Base-by-base conservation (phyloP, 192 early-diverging fungal species). In the Entomortierella beljakovae region DNA sequence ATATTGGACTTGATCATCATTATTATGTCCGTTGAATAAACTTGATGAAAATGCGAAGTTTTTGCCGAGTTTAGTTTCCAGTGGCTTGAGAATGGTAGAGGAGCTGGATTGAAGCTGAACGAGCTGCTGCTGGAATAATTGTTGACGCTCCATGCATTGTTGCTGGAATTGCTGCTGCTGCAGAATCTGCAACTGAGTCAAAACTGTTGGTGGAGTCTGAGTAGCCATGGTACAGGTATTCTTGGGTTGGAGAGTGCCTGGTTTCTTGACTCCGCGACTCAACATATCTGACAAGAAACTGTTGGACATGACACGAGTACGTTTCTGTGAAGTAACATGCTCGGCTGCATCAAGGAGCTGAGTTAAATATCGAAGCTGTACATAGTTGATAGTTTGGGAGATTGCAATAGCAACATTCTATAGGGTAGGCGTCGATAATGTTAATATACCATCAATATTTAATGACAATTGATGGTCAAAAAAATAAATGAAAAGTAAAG, bases 361-460 rank as follows among this genome's bases (percentile, higher is more conserved):
- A 23, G 75, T 79, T 68, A 79, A 26, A 29, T 79, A 79, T 15
- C 75, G 66, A 5, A 79, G 57, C 7, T 79, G 75, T 6, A 79
- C 67, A 32, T 79, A 79, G 51, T 79, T 79, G 56, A 79, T 61
- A 10, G 75, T 79, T 29, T 79, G 75, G 0, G 75, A 79, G 42
- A 79, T 79, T 3, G 75, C 75, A 25, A 79, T 79, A 3, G 75
- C 56, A 23, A 26, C 60, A 37, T 79, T 70, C 67, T 79, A 35
- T 32, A 53, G 8, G 15, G 62, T 13, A 25, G 25, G 52, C 22
- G 15, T 34, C 25, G 18, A 57, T 29, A 18, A 18, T 48, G 28
- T 9, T 57, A 9, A 8, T 15, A 7, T 16, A 32, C 6, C 4
- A 5, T 8, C 38, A 5, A 40, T 29, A 6, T 16, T 42, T 23